These are phyloP conservation scores for Rhizophora apiculata DNA, from an alignment of 345 rosid species.

Conservation along the genomic window DNA sequence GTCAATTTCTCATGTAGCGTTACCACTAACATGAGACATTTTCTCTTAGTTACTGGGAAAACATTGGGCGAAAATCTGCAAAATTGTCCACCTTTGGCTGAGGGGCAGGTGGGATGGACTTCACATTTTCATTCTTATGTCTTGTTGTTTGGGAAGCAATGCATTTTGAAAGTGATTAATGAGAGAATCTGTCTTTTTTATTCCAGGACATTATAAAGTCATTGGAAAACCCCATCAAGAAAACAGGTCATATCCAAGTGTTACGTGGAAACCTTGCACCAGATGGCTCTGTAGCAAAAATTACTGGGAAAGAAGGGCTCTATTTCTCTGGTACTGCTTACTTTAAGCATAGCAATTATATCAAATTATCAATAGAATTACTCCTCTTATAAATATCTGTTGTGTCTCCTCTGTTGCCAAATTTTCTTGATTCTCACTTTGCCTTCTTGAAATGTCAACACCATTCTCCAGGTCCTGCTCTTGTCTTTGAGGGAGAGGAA, in stretches of 20 bases:
- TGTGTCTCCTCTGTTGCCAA: not conserved
- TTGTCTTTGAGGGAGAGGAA: constrained; percentile 98
- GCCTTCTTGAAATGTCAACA: not conserved
- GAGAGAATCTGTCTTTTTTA: not conserved
- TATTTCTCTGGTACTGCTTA: constrained; percentile 70
- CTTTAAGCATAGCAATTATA: not conserved
- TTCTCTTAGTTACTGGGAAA: constrained; percentile 76
- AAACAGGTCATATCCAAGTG: constrained; percentile 93
- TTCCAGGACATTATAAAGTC: constrained; percentile 74
- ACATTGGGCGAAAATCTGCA: constrained; percentile 77
- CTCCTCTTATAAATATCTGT: not conserved
- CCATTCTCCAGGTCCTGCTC: constrained; percentile 78
- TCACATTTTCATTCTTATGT: not conserved
- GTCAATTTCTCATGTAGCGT: not conserved
- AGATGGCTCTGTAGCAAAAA: constrained; percentile 98
- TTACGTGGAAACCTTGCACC: constrained; percentile 90
- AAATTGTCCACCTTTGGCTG: constrained; percentile 60
- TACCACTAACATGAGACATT: constrained; percentile 13
- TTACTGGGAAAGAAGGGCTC: constrained; percentile 97
- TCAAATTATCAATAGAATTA: too few species aligned
- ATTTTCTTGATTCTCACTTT: constrained; percentile 6
- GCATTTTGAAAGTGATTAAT: not conserved
- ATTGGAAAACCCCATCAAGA: constrained; percentile 77
- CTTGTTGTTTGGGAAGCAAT: not conserved
- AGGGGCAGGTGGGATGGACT: constrained; percentile 63